These are phyloP conservation scores for Chenopodium album DNA, from an alignment of 148 eudicot genomes.

Conservation along the genomic window DNA sequence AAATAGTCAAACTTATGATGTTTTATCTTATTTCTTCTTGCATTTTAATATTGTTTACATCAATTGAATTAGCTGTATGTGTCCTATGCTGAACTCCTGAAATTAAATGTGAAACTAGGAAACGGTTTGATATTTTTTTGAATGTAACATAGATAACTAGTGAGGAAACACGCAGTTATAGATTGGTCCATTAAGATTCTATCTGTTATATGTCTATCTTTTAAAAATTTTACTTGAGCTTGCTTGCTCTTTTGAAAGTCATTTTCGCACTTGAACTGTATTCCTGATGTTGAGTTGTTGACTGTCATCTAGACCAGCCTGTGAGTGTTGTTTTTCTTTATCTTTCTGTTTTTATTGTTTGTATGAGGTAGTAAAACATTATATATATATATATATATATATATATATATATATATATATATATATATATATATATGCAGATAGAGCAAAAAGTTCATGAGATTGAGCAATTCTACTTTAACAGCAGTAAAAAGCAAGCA, in stretches of 20 bases:
- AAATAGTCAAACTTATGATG: too few species aligned
- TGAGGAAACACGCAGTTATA: too few species aligned
- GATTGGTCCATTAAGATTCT: too few species aligned
- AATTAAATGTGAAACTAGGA: too few species aligned
- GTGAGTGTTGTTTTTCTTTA: not conserved
- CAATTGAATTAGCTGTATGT: too few species aligned
- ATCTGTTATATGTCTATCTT: not conserved
- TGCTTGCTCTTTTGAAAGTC: not conserved
- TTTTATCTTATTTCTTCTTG: too few species aligned
- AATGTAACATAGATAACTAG: too few species aligned
- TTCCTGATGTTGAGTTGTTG: not conserved
- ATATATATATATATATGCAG: slow-evolving; percentile 32
- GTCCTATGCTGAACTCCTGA: too few species aligned
- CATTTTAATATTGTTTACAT: too few species aligned
- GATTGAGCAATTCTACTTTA: slow-evolving; percentile 62
- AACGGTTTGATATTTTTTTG: too few species aligned
- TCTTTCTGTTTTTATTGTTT: not conserved
- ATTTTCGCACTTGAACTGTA: not conserved
- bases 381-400: not conserved
- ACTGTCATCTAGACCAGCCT: not conserved
- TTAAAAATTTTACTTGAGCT: not conserved
- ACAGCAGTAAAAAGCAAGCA: slow-evolving; percentile 38
- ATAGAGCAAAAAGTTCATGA: slow-evolving; percentile 71
- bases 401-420: too few species aligned
- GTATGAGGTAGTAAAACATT: not conserved